Conservation (phyloP, 2,329 filamentous ascomycete genomes). For the Hypoxylon sp. region DNA sequence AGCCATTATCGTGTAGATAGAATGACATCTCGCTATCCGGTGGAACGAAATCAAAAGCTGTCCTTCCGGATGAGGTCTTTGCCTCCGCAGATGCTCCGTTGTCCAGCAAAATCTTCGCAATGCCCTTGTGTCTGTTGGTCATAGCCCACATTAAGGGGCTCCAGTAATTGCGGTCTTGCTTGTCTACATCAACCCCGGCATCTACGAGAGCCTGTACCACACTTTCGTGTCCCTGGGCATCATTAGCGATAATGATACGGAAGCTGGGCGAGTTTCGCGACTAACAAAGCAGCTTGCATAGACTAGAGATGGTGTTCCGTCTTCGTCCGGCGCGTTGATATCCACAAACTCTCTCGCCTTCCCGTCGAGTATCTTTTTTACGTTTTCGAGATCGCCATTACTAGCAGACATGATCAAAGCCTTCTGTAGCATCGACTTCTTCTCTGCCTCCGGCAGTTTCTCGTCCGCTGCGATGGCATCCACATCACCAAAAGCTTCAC, state of each 20-base stretch:
- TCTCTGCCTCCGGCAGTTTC: slow-evolving; percentile 80
- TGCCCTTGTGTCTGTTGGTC: slow-evolving; percentile 97
- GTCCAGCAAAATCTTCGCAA: slow-evolving; percentile 92
- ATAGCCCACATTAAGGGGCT: slow-evolving; percentile 99
- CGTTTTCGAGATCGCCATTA: slow-evolving; percentile 90
- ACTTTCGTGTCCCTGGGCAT: slow-evolving; percentile 81
- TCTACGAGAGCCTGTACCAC: slow-evolving; percentile 88
- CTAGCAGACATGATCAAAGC: slow-evolving; percentile 95
- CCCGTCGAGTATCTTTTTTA: slow-evolving; percentile 81
- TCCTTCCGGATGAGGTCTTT: slow-evolving; percentile 93
- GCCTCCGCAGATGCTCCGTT: slow-evolving; percentile 96
- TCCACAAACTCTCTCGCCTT: slow-evolving; percentile 83
- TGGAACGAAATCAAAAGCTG: slow-evolving; percentile 94
- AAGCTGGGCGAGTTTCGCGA: slow-evolving; percentile 45
- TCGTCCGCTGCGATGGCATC: slow-evolving; percentile 82
- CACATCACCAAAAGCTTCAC: slow-evolving; percentile 81
- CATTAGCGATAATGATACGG: slow-evolving; percentile 39
- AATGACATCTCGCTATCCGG: slow-evolving; percentile 97
- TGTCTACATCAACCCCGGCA: slow-evolving; percentile 89
- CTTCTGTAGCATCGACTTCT: slow-evolving; percentile 85
- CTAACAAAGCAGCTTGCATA: slow-evolving; percentile 97
- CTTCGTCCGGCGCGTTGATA: slow-evolving; percentile 89
- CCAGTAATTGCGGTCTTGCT: slow-evolving; percentile 97
- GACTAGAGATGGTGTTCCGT: slow-evolving; percentile 95
- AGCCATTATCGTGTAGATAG: slow-evolving; percentile 94